phyloP scores from a whole-genome alignment of 768 basidiomycete species.

The Amanita polypyramis region DNA sequence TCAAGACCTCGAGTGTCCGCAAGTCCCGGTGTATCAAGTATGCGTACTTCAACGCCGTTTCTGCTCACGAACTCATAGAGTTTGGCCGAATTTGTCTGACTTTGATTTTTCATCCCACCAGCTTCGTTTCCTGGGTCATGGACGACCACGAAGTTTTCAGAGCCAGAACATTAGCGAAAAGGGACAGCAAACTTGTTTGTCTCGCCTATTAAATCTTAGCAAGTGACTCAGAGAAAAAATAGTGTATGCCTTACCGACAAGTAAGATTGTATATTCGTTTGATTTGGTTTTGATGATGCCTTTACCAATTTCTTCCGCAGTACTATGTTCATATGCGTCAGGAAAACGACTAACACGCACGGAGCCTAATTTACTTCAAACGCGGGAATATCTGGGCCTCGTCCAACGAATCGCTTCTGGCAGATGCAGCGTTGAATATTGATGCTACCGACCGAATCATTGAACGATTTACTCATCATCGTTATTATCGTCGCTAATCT shows the following conservation, averaged over 20 bases:
- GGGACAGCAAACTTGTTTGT: constrained; percentile 11
- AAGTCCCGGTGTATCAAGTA: constrained; percentile 21
- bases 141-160: constrained; percentile 2
- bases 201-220: constrained; percentile 8
- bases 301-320: not conserved
- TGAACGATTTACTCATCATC: too few species aligned
- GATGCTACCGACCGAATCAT: too few species aligned
- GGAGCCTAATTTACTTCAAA: not conserved
- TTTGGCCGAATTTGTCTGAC: constrained; percentile 11
- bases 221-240: not conserved
- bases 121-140: constrained; percentile 9
- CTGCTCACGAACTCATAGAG: constrained; percentile 7
- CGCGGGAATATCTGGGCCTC: not conserved
- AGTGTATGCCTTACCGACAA: not conserved
- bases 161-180: constrained; percentile 11
- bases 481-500: too few species aligned
- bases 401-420: constrained; percentile 29
- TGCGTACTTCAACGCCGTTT: constrained; percentile 11
- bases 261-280: not conserved
- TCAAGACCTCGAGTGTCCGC: constrained; percentile 19
- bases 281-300: not conserved
- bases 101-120: constrained; percentile 6
- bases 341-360: not conserved
- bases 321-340: not conserved
- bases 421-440: too few species aligned